A percentile compares a stretch with the other conserved stretches of the same genome.
These are phyloP conservation scores for Penicillium arizonense DNA, from an alignment of 495 filamentous ascomycete genomes.

Conservation along the genomic window DNA sequence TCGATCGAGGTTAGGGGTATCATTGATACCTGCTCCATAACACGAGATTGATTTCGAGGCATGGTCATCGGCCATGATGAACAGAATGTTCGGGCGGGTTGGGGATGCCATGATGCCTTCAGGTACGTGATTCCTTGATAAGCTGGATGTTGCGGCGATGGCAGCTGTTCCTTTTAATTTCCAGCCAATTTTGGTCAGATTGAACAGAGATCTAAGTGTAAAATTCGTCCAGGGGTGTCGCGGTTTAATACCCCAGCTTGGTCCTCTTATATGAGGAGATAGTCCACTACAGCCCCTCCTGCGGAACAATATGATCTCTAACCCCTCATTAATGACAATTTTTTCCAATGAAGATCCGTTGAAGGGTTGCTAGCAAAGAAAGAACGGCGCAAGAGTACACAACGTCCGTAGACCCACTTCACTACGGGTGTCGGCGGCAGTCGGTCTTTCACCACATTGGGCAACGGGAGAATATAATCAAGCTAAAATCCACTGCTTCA, in stretches of 20 bases:
- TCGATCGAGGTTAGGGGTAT: slow-evolving; percentile 43
- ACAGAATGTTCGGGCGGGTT: slow-evolving; percentile 39
- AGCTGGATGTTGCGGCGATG: neutral
- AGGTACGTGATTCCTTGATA: neutral
- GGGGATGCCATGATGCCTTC: neutral
- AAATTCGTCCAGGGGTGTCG: no score
- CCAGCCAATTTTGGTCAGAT: no score
- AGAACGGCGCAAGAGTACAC: neutral
- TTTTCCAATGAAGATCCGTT: neutral
- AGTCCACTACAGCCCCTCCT: no score
- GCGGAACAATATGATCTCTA: neutral
- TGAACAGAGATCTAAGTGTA: no score
- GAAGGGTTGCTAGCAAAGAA: neutral
- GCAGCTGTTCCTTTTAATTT: neutral
- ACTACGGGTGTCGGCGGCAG: slow-evolving; percentile 10
- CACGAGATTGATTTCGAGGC: slow-evolving; percentile 40
- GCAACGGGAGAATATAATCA: no score
- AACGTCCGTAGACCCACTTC: slow-evolving; percentile 3
- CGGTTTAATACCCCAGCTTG: no score
- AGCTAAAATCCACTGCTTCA: no score
- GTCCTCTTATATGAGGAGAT: no score
- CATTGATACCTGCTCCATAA: slow-evolving; percentile 42
- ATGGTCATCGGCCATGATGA: slow-evolving; percentile 50
- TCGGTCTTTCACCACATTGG: slow-evolving; percentile 5
- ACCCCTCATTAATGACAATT: neutral